Evolutionary conservation across 2,329 filamentous ascomycete genomes (phyloP).

Genomic region (Trichoderma citrinoviride): DNA sequence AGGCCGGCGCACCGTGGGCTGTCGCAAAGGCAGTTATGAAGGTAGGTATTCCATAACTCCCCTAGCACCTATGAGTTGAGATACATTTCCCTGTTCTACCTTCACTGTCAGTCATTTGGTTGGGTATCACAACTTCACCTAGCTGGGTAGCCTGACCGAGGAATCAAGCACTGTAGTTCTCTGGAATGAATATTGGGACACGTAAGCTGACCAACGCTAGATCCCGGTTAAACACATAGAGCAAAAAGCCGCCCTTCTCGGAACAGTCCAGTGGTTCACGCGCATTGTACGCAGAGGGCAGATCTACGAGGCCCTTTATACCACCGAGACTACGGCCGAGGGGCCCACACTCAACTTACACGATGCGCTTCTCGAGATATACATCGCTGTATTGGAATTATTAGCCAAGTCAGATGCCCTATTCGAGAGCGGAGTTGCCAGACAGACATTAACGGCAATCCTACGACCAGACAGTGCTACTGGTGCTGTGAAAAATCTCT

Average conservation of each 20-base stretch:
- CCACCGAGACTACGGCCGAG: background rate
- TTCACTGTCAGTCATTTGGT: no score
- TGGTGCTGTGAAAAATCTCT: background rate
- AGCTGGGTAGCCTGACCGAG: no score
- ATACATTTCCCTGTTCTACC: no score
- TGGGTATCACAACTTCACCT: no score
- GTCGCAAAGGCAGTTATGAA: background rate
- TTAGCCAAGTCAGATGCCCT: background rate
- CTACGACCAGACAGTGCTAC: background rate
- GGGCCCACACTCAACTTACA: background rate
- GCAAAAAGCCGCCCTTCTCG: background rate
- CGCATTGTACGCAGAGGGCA: conserved; percentile 10
- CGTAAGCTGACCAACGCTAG: background rate
- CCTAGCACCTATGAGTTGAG: no score
- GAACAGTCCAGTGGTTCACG: conserved; percentile 2
- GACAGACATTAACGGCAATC: background rate
- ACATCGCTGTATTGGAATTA: background rate
- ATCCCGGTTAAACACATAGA: background rate
- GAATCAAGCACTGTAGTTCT: no score
- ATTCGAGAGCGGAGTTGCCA: background rate
- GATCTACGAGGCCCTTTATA: conserved; percentile 1
- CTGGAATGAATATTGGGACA: no score
- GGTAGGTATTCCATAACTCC: background rate
- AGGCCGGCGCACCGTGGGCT: conserved; percentile 10
- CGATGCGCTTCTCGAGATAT: background rate